Evolutionary conservation across 2,329 filamentous ascomycete species (phyloP), one percentile per base, ranked within the genome.

Genomic region (Colletotrichum camelliae): DNA sequence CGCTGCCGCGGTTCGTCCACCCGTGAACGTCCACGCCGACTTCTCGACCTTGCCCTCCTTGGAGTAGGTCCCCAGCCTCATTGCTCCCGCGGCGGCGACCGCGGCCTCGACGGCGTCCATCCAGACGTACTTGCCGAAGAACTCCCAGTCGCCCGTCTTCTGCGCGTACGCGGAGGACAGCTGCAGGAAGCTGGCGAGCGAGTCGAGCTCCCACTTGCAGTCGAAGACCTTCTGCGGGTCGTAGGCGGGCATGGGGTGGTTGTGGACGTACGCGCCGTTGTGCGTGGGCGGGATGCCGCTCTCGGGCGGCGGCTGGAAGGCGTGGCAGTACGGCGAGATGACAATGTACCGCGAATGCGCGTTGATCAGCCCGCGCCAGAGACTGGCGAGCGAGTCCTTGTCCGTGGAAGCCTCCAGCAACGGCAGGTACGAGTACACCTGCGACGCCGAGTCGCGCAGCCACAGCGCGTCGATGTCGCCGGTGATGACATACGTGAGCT

Each of bases 191-290:
- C 94, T 93, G 0, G 95, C 95, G 3, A 98, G 90, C 9, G 95
- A 96, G 86, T 98, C 96, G 48, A 98, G 91, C 85, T 98, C 96
- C 84, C 96, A 98, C 85, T 98, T 98, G 89, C 95, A 97, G 82
- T 96, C 95, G 80, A 95, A 96, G 1, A 96, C 85, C 48, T 93
- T 89, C 3, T 88, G 88, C 2, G 89, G 88, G 80, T 94, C 94
- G 29, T 95, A 93, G 35, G 88, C 85, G 0, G 95, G 95, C 87
- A 76, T 91, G 84, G 83, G 81, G 85, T 86, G 77, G 82, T 93
- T 93, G 3, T 90, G 89, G 74, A 89, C 90, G 79, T 87, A 89
- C 1, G 90, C 91, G 3, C 89, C 86, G 80, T 94, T 94, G 15
- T 85, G 81, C 0, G 88, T 87, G 3, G 93, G 89, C 3, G 84